Percentiles rank a stretch among this genome's conserved stretches.
phyloP scores from a whole-genome alignment of 2,329 filamentous ascomycete genomes.

The Trichothecium roseum region DNA sequence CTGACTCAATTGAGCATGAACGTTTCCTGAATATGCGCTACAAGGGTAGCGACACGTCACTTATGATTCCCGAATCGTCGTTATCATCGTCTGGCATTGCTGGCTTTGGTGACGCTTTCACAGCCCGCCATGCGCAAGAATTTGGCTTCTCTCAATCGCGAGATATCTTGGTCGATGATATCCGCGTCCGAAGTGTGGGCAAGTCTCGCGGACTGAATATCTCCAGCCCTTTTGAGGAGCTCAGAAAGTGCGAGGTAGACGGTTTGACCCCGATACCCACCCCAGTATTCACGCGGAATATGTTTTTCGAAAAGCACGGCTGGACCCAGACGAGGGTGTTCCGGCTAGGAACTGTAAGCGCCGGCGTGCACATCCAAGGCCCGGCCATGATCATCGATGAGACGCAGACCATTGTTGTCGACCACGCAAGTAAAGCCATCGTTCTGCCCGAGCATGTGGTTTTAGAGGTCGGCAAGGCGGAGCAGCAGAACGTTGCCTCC shows the following conservation, averaged over 20 bases:
- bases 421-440: constrained; percentile 23
- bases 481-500: constrained; percentile 7
- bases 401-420: constrained; percentile 66
- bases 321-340: constrained; percentile 16
- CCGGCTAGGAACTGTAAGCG: constrained; percentile 10
- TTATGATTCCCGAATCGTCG: constrained; percentile 24
- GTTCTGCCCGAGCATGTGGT: constrained; percentile 23
- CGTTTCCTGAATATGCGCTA: constrained; percentile 34
- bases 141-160: constrained; percentile 29
- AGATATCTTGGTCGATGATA: constrained; percentile 29
- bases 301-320: constrained; percentile 15
- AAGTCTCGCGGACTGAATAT: constrained; percentile 13
- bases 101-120: constrained; percentile 22
- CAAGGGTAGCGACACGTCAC: constrained; percentile 27
- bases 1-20: constrained; percentile 29
- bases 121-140: constrained; percentile 24
- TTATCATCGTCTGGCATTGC: constrained; percentile 11
- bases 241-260: constrained; percentile 8
- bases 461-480: constrained; percentile 17
- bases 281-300: constrained; percentile 10
- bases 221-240: constrained; percentile 13
- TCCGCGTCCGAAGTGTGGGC: constrained; percentile 29
- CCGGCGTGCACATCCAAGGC: constrained; percentile 26
- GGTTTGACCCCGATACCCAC: constrained; percentile 6
- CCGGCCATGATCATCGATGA: constrained; percentile 64